Evolutionary conservation across 108 stramenopile genomes (phyloP), one percentile per base, ranked within the genome.

Genomic region (Nannochloropsis gaditana): DNA sequence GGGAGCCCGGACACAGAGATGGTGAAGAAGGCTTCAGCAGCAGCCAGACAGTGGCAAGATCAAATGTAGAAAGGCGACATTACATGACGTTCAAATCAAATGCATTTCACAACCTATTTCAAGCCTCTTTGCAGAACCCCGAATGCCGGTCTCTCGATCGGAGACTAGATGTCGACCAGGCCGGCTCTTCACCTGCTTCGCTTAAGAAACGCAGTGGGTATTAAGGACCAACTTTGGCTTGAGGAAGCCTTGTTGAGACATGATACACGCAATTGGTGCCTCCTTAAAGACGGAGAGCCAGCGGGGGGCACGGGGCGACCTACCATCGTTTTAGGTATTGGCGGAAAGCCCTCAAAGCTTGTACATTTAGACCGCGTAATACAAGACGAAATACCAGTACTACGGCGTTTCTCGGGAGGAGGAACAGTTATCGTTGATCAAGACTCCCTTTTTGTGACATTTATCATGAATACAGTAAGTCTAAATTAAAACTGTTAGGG

Each of bases 371-470:
- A 73, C 19, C 59, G 59, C 59, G 59, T 73, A 4, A 73, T n/a
- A 4, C 59, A 6, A n/a, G 59, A 73, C 59, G 19, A 84, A 73
- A 47, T 88, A 31, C 84, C 87, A n/a, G 42, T 89, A 81, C 44
- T 89, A 15, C 85, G 80, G 47, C 82, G 88, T 9, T 89, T 89
- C 45, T 82, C 83, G 2, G 88, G 88, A 9, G 88, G 88, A 21
- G 88, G 88, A 9, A 89, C 88, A 11, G 88, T 89, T 2, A 50
- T 89, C 19, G 88, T 89, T 9, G 88, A 89, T 81, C 9, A 79
- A 9, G 79, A 83, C 88, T 84, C 85, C 15, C 79, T 89, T 21
- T 89, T 89, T 9, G 45, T 82, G 8, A 79, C 85, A 41, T 44
- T 85, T 9, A 85, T 89, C 44, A 19, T 89, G 50, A 89, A 89